A percentile compares a stretch with the other conserved stretches of the same genome.
phyloP scores from a whole-genome alignment of 345 rosid species.

The Populus alba region DNA sequence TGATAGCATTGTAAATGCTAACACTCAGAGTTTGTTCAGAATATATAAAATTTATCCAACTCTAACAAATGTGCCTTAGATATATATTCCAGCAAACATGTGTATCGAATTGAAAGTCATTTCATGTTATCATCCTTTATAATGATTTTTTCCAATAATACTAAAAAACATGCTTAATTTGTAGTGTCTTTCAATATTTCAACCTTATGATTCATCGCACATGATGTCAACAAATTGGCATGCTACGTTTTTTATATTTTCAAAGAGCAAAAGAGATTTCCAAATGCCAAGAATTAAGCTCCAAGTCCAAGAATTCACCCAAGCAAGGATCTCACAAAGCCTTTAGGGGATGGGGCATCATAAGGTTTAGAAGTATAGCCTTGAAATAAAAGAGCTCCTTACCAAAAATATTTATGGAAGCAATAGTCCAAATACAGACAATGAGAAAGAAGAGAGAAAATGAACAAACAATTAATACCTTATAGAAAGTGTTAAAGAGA shows the following conservation, averaged over 20 bases:
- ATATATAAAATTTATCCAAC: too few species aligned
- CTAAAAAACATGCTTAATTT: not conserved
- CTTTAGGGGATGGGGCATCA: not conserved
- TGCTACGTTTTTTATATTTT: not conserved
- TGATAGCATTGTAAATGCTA: not conserved
- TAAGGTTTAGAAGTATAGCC: not conserved
- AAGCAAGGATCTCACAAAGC: not conserved
- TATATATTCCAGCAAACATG: too few species aligned
- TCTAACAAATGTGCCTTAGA: too few species aligned
- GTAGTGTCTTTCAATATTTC: not conserved
- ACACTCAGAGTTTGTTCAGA: too few species aligned
- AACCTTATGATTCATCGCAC: not conserved
- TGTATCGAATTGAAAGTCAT: too few species aligned
- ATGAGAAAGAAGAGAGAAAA: not conserved
- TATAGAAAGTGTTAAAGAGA: conserved; percentile 79
- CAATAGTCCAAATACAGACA: not conserved
- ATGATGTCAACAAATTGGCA: not conserved
- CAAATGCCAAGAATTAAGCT: not conserved
- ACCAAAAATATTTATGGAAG: not conserved
- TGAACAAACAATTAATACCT: conserved; percentile 34
- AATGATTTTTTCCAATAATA: not conserved
- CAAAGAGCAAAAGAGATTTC: not conserved
- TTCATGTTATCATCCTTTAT: too few species aligned
- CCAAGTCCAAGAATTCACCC: not conserved
- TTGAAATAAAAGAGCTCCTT: not conserved